Percentiles rank a stretch among this genome's conserved stretches.
Conservation (phyloP, 163 green algal genomes). For the Trebouxia gelatinosa region DNA sequence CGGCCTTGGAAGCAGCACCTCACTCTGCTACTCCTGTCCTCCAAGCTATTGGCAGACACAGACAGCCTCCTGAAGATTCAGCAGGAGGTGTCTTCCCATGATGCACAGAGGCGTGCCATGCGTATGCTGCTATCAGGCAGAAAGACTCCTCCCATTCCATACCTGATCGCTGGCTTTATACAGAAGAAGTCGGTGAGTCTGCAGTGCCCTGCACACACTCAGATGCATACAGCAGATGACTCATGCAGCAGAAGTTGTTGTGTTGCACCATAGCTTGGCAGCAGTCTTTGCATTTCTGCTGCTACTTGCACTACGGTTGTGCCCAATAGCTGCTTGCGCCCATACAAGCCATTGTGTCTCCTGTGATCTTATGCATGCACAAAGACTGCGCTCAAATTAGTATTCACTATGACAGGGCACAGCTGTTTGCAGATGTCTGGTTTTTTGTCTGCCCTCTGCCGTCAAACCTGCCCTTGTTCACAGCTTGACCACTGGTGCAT, state of each 20-base stretch:
- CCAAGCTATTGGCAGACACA: slow-evolving; percentile 86
- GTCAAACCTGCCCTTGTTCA: no score
- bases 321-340: no score
- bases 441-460: background rate
- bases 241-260: background rate
- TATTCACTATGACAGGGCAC: background rate
- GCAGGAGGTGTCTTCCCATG: background rate
- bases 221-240: background rate
- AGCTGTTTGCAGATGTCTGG: background rate
- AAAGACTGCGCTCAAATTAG: background rate
- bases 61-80: slow-evolving; percentile 77
- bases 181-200: slow-evolving; percentile 39
- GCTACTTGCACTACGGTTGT: background rate
- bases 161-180: slow-evolving; percentile 44
- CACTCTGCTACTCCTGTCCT: slow-evolving; percentile 82
- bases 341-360: no score
- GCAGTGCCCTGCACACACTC: background rate
- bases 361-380: background rate
- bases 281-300: background rate
- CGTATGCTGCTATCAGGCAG: slow-evolving; percentile 28
- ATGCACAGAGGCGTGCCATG: background rate
- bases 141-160: slow-evolving; percentile 54
- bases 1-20: slow-evolving; percentile 83
- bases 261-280: background rate
- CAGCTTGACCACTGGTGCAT: background rate